Evolutionary conservation across 116 monocot genomes (phyloP), one percentile per base, ranked within the genome.

Genomic region (Posidonia oceanica): DNA sequence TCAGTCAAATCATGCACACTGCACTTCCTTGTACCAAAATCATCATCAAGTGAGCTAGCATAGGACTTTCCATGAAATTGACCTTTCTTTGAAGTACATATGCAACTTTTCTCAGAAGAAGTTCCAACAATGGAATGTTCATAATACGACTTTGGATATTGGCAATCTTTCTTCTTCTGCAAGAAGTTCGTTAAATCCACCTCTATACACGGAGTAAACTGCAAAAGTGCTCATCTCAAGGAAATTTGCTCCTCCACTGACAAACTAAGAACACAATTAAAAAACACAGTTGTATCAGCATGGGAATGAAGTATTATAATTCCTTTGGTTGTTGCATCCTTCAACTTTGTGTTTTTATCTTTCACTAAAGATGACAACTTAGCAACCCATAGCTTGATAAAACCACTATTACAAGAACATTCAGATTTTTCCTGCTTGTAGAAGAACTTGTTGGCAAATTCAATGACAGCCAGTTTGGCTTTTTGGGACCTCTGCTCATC

Each of bases 401-500:
- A 88, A 2, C 93, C 90, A 67, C 82, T 83, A 69, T 80, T 90
- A 71, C 69, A 81, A 51, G 78, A 93, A 70, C 81, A 79, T 67
- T 98, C 98, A 70, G 90, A 75, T 74, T 79, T 85, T 52, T 73
- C 69, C 67, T 93, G 87, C 48, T 87, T 93, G 83, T 88, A 83
- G 63, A 98, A 98, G 16, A 90, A 93, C 38, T 86, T 98, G 68
- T 98, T 98, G 54, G 98, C 90, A 78, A 90, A 98, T 44, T 98
- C 84, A 75, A 98, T 84, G 67, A 98, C 98, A 75, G 93, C 98
- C 61, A 98, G 75, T 63, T 98, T 98, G 36, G 98, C 98, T 69
- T 90, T 98, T 14, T 93, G 98, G 59, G 98, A 98, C 69, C 98
- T 87, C 75, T 98, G 98, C 69, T 98, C 98, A 76, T 98, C 98